Evolutionary conservation across 2,329 filamentous ascomycete genomes (phyloP).

Genomic region (Thielaviopsis ethacetica): DNA sequence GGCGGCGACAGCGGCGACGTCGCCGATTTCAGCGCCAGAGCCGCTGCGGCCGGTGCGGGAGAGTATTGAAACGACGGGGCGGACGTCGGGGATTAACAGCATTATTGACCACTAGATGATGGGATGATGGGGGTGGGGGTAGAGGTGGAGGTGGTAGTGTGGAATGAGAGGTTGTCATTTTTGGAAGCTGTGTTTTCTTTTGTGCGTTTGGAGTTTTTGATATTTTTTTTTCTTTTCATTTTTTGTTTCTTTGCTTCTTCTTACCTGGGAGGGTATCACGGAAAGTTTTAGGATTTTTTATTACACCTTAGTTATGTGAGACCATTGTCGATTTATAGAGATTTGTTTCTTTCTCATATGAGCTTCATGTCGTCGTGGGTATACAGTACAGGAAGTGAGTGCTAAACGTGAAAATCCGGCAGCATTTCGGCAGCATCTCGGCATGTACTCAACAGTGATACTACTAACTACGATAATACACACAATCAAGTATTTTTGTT

Average conservation of each 20-base stretch:
- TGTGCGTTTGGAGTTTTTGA: background rate
- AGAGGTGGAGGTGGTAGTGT: too few relatives aligned
- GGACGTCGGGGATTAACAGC: conserved; percentile 7
- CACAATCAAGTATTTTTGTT: background rate
- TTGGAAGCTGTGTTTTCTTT: too few relatives aligned
- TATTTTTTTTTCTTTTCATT: background rate
- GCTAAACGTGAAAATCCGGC: background rate
- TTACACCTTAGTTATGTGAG: too few relatives aligned
- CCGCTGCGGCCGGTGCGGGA: conserved; percentile 12
- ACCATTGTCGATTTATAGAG: too few relatives aligned
- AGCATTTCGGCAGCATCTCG: background rate
- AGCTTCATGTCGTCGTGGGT: too few relatives aligned
- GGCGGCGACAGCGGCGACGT: conserved; percentile 12
- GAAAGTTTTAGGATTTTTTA: background rate
- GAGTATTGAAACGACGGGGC: conserved; percentile 10
- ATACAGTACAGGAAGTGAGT: too few relatives aligned
- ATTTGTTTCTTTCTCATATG: too few relatives aligned
- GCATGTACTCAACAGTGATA: too few relatives aligned
- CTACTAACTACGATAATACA: too few relatives aligned
- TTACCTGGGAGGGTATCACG: background rate
- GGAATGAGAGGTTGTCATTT: too few relatives aligned
- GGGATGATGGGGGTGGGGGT: background rate
- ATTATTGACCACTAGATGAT: conserved; percentile 2
- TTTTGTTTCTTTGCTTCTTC: too few relatives aligned
- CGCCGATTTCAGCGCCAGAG: conserved; percentile 14